phyloP scores from a whole-genome alignment of 352 stramenopile genomes.

The Phytophthora tubulina region DNA sequence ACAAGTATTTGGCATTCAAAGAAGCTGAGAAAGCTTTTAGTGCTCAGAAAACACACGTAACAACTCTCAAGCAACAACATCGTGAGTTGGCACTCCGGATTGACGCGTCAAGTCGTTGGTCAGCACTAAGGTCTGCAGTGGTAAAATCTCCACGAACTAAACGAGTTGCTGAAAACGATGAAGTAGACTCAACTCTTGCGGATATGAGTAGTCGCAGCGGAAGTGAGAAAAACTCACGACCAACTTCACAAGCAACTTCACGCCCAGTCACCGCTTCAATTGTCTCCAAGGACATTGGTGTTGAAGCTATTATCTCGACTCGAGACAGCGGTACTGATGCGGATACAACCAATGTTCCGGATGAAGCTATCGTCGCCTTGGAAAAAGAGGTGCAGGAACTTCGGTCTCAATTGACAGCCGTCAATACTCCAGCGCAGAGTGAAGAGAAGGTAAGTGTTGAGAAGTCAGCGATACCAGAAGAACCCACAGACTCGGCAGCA shows the following conservation, averaged over 20 bases:
- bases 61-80: conserved; percentile 58
- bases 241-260: conserved; percentile 15
- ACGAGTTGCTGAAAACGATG: not conserved
- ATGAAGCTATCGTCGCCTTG: conserved; percentile 26
- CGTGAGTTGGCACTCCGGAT: conserved; percentile 53
- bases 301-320: conserved; percentile 13
- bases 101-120: conserved; percentile 65
- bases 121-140: conserved; percentile 42
- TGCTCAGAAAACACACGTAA: conserved; percentile 47
- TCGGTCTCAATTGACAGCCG: conserved; percentile 35
- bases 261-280: conserved; percentile 1
- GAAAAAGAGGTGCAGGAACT: conserved; percentile 46
- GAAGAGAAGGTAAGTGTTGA: not conserved
- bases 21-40: conserved; percentile 66
- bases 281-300: not conserved
- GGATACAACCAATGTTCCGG: not conserved
- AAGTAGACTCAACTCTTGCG: not conserved
- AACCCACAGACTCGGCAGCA: not conserved
- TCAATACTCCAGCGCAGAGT: not conserved
- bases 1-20: conserved; percentile 83
- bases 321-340: conserved; percentile 35
- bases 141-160: conserved; percentile 20
- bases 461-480: not conserved
- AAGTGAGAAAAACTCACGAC: conserved; percentile 18
- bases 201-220: conserved; percentile 6